Base-by-base conservation (phyloP, 257 asterid genomes). In the Solanum clarkiae region DNA sequence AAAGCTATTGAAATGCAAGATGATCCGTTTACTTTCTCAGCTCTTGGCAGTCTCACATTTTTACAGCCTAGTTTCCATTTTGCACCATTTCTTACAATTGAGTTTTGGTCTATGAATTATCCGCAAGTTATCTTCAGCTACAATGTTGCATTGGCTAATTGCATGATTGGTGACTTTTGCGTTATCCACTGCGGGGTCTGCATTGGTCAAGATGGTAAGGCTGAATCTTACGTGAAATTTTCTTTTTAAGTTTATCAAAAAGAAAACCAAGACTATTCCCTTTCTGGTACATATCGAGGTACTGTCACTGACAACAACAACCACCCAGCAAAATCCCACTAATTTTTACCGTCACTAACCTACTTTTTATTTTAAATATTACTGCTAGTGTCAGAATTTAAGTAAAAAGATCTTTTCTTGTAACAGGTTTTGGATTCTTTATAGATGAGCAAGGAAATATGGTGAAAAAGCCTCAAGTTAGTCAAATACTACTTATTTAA, bases 131-230 rank as follows among this genome's bases (percentile, higher is more conserved):
- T 68, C 65, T 87, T 82, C 92, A 96, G 98, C 89, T 96, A 92
- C 86, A 94, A 90, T 83, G 98, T 93, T 88, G 93, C 91, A 45
- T 91, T 96, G 86, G 89, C 93, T 86, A 94, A 95, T 86, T 95
- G 98, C 94, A 87, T 86, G 22, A 68, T 95, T 81, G 99, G 98
- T 18, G 95, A 95, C 79, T 93, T 22, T 84, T 95, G 98, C 87
- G 80, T 88, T 82, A 90, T 96, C 86, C 97, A 95, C 85, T 91
- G 91, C 85, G 99, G 99, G 71, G 98, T 86, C 83, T 93, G 95
- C 97, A 90, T 93, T 84, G 98, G 99, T 86, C 99, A 96, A 91
- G 99, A 96, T 88, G 98, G 99, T 94, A 87, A 91, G 89, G 44
- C 87, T 24, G 81, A 70, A 57, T 17, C 54, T 10, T 55, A 70